phyloP scores from a whole-genome alignment of 129 eudicot species.

The Chrysanthemum makinoi region DNA sequence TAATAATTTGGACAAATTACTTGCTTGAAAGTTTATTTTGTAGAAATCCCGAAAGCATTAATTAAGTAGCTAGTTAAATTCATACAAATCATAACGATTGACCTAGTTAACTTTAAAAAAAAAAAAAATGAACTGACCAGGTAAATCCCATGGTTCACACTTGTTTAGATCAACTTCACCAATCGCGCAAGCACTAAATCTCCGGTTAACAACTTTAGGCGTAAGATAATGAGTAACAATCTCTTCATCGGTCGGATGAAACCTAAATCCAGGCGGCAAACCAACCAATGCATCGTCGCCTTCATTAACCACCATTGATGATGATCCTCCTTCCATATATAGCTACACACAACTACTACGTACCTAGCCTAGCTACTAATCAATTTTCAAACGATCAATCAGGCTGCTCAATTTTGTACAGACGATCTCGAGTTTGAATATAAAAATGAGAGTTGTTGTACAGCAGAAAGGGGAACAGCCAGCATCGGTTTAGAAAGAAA shows the following conservation, averaged over 20 bases:
- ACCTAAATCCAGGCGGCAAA: conserved; percentile 76
- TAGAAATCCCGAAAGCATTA: no score
- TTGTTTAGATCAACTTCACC: conserved; percentile 77
- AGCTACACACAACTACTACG: background rate
- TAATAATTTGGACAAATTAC: no score
- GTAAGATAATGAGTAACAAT: conserved; percentile 64
- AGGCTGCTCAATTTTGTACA: background rate
- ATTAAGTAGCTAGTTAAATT: no score
- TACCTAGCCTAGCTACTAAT: background rate
- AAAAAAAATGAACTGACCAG: conserved; percentile 38
- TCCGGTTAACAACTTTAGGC: conserved; percentile 39
- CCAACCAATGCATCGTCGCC: conserved; percentile 35
- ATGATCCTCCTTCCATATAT: conserved; percentile 32
- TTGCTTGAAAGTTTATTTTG: no score
- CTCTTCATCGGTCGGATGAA: conserved; percentile 86
- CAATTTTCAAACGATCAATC: no score
- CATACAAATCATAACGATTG: no score
- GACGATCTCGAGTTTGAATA: background rate
- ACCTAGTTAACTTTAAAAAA: no score
- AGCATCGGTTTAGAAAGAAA: conserved; percentile 33
- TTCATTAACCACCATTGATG: conserved; percentile 29
- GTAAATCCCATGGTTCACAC: conserved; percentile 88
- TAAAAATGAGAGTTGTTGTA: conserved; percentile 10
- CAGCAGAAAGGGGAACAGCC: conserved; percentile 14
- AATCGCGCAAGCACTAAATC: conserved; percentile 49